Conservation (phyloP, 2,329 filamentous ascomycete species). For the Aspergillus floridensis region DNA sequence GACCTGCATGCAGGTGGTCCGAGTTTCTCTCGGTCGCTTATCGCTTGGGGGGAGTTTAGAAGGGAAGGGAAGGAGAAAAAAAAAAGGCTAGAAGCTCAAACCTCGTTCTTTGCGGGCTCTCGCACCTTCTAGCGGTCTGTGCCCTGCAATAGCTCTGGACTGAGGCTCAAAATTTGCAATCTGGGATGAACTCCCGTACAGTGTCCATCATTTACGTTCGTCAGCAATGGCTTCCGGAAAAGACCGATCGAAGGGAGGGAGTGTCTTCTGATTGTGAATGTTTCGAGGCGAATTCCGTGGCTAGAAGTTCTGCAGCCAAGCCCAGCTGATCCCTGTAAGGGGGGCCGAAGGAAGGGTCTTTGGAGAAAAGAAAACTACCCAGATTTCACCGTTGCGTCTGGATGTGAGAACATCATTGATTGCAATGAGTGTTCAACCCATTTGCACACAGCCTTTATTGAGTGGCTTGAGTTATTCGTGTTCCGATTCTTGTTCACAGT, state of each 20-base stretch:
- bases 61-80: no score
- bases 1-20: background rate
- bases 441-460: no score
- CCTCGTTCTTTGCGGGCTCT: background rate
- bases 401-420: no score
- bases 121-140: constrained; percentile 5
- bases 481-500: no score
- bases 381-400: no score
- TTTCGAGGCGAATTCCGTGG: background rate
- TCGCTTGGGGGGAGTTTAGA: background rate
- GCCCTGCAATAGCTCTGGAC: background rate
- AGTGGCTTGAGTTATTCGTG: no score
- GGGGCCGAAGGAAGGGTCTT: background rate
- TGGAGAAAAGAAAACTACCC: no score
- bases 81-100: background rate
- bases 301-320: background rate
- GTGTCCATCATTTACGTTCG: no score
- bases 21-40: background rate
- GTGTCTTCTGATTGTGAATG: background rate
- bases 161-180: background rate
- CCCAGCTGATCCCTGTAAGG: background rate
- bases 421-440: no score
- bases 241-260: background rate
- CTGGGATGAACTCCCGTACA: no score
- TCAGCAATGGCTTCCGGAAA: background rate